Evolutionary conservation across 1,139 yeast species (phyloP), one percentile per base, ranked within the genome.

Genomic region (Scheffersomyces titani): DNA sequence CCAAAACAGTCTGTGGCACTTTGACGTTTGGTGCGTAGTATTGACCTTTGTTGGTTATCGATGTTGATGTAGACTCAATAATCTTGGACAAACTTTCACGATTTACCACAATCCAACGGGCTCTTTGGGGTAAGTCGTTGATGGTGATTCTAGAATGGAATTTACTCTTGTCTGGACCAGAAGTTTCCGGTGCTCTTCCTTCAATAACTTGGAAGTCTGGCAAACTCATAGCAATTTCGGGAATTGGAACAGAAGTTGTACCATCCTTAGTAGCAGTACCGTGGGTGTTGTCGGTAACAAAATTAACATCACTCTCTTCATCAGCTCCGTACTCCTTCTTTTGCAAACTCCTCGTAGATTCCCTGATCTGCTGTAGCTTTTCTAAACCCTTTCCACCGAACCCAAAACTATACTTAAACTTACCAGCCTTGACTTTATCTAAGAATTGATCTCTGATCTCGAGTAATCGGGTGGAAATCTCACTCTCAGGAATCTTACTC

Each of bases 321-420:
- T 11, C 13, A 3, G 40, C 16, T 1, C 73, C 77, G 60, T 68
- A 71, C 44, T 71, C 70, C 56, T 66, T 75, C 60, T 83, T 76
- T 65, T 89, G 89, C 52, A 79, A 66, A 55, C 77, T 80, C 58
- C 86, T 78, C 45, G 81, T 82, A 48, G 78, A 81, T 44, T 87
- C 88, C 54, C 98, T 78, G 11, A 83, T 79, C 54, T 84, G 85
- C 59, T 91, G 96, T 52, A 94, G 75, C 60, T 89, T 89, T 52
- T 89, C 97, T 56, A 94, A 79, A 1, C 99, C 99, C 65, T 90
- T 89, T 21, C 99, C 99, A 2, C 97, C 97, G 75, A 92, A 94
- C 0, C 99, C 99, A 57, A 84, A 83, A 20, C 83, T 80, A 55
- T 83, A 78, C 65, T 86, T 87, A 61, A 83, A 92, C 59, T 87